Percentiles rank a stretch among this genome's conserved stretches.
These are phyloP conservation scores for Coemansia reversa DNA, from an alignment of 192 early-diverging fungal genomes.

Conservation along the genomic window DNA sequence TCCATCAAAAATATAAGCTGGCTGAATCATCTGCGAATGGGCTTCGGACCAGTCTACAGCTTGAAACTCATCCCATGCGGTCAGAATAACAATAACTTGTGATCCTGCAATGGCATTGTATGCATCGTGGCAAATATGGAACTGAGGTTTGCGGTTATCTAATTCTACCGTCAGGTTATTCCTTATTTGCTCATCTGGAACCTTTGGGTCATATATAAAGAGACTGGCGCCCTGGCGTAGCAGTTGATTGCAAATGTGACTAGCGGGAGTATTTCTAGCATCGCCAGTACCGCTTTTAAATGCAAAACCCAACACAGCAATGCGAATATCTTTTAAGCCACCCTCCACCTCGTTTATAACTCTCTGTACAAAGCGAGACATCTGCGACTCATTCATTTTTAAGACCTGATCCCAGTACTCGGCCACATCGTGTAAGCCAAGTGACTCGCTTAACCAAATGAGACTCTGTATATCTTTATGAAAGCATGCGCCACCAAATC, in stretches of 20 bases:
- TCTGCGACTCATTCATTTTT: slow-evolving; percentile 89
- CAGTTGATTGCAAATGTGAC: slow-evolving; percentile 75
- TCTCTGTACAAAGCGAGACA: slow-evolving; percentile 73
- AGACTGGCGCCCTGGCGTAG: slow-evolving; percentile 75
- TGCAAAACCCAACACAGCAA: slow-evolving; percentile 86
- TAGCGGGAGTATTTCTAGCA: slow-evolving; percentile 90
- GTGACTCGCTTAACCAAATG: slow-evolving; percentile 80
- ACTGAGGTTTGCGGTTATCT: background rate
- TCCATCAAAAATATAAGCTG: slow-evolving; percentile 90
- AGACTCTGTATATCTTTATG: slow-evolving; percentile 93
- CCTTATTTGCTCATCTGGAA: slow-evolving; percentile 66
- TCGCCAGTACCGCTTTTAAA: slow-evolving; percentile 96
- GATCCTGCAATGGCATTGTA: slow-evolving; percentile 70
- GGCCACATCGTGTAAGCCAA: slow-evolving; percentile 85
- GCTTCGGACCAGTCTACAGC: slow-evolving; percentile 67
- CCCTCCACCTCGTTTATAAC: slow-evolving; percentile 75
- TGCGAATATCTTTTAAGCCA: slow-evolving; percentile 75
- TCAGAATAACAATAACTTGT: slow-evolving; percentile 79
- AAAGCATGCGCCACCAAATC: slow-evolving; percentile 95
- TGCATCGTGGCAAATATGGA: slow-evolving; percentile 63
- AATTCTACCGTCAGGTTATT: slow-evolving; percentile 25
- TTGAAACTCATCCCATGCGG: slow-evolving; percentile 88
- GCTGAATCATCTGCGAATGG: slow-evolving; percentile 73
- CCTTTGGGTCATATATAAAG: slow-evolving; percentile 90
- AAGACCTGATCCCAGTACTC: slow-evolving; percentile 93